A percentile compares a stretch with the other conserved stretches of the same genome.
These are phyloP conservation scores for Solanum virginianum DNA, from an alignment of 257 asterid species.

Conservation along the genomic window DNA sequence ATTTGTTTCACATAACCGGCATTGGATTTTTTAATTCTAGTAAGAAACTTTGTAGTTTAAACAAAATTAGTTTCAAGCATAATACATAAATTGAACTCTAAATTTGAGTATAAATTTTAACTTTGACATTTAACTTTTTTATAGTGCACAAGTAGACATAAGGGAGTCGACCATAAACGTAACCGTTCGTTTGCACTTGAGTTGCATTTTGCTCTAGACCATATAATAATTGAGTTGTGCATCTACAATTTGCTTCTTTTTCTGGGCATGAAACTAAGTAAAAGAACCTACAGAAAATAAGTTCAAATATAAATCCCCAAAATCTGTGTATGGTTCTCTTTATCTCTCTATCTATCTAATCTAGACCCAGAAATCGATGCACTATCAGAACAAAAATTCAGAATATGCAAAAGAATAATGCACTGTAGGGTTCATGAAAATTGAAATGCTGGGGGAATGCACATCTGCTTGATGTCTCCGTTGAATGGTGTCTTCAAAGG, in stretches of 20 bases:
- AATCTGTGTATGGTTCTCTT: neutral
- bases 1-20: too few species aligned
- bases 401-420: neutral
- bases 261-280: neutral
- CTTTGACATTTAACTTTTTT: too few species aligned
- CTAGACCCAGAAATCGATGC: neutral
- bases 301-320: neutral
- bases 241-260: neutral
- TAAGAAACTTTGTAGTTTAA: too few species aligned
- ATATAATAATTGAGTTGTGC: neutral
- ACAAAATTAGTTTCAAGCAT: too few species aligned
- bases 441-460: constrained; percentile 9
- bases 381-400: neutral
- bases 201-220: neutral
- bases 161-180: neutral
- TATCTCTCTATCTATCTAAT: neutral
- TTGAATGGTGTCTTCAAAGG: constrained; percentile 12
- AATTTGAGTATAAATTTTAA: too few species aligned
- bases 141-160: too few species aligned
- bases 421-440: neutral
- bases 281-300: neutral
- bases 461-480: constrained; percentile 14
- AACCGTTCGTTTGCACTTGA: neutral
- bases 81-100: too few species aligned
- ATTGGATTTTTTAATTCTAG: too few species aligned